Conservation (phyloP, 306 rosid genomes). For the Castanospermum australe region DNA sequence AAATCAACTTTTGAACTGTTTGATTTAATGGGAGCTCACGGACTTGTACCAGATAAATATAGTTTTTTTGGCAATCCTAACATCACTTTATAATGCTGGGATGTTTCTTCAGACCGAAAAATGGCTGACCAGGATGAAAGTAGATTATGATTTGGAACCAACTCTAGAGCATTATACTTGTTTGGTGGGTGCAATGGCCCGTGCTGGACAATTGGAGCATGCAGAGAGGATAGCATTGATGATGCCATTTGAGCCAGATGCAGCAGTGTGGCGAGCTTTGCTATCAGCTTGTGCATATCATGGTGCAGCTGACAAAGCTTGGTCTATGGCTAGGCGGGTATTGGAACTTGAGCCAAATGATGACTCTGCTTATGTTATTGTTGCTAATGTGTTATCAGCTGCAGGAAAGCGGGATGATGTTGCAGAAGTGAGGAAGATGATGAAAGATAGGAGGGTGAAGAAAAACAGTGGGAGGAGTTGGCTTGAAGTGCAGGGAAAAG, state of each 20-base stretch:
- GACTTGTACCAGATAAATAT: conserved; percentile 67
- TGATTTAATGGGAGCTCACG: conserved; percentile 43
- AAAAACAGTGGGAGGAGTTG: conserved; percentile 87
- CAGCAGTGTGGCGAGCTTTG: conserved; percentile 89
- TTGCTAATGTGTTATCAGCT: conserved; percentile 64
- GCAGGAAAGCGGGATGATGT: conserved; percentile 85
- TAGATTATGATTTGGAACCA: conserved; percentile 62
- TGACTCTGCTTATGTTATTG: conserved; percentile 76
- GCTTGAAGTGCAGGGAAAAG: conserved; percentile 80
- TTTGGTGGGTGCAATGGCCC: conserved; percentile 75
- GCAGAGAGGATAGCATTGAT: conserved; percentile 68
- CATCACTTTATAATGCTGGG: conserved; percentile 61
- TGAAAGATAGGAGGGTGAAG: conserved; percentile 68
- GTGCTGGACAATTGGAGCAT: conserved; percentile 60
- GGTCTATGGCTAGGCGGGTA: conserved; percentile 58
- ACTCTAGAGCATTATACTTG: conserved; percentile 84
- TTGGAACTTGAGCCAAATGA: conserved; percentile 69
- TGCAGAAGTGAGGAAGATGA: conserved; percentile 70
- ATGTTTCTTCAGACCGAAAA: conserved; percentile 50
- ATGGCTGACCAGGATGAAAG: conserved; percentile 71
- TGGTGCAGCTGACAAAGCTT: conserved; percentile 62
- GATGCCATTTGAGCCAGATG: conserved; percentile 75
- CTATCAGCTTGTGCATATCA: conserved; percentile 65
- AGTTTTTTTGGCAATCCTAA: conserved; percentile 69
- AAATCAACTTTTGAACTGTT: conserved; percentile 43